Conservation (phyloP, 306 rosid genomes). For the Trichosanthes truncata region DNA sequence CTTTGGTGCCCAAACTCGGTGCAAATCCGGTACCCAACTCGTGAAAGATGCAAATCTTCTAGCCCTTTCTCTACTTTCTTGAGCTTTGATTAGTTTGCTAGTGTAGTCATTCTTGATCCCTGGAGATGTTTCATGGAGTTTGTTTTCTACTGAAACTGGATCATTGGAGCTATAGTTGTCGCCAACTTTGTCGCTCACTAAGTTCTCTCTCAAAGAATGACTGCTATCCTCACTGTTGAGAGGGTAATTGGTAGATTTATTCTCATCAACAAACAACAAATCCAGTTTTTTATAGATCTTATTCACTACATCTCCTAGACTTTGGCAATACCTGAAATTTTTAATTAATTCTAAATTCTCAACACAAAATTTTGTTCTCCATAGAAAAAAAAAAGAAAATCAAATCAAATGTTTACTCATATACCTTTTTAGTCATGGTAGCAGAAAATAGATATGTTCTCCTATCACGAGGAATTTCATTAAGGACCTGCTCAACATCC, state of each 20-base stretch:
- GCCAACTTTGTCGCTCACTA: conserved; percentile 36
- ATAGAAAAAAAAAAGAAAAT: neutral
- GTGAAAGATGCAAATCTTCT: conserved; percentile 43
- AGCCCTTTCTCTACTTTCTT: conserved; percentile 65
- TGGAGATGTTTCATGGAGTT: conserved; percentile 24
- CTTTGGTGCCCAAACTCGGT: conserved; percentile 79
- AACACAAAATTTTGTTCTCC: neutral
- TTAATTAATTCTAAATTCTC: neutral
- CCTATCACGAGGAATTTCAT: conserved; percentile 58
- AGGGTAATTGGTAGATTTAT: conserved; percentile 34
- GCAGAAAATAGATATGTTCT: conserved; percentile 93
- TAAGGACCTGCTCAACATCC: conserved; percentile 48
- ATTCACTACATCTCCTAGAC: conserved; percentile 57
- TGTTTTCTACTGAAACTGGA: conserved; percentile 38
- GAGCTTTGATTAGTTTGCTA: conserved; percentile 48
- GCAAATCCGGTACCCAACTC: conserved; percentile 62
- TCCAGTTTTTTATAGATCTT: conserved; percentile 71
- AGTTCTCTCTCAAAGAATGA: conserved; percentile 33
- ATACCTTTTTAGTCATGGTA: conserved; percentile 94
- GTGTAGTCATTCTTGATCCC: conserved; percentile 23
- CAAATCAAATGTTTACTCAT: neutral
- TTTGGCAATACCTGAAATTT: conserved; percentile 63
- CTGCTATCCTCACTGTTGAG: conserved; percentile 71
- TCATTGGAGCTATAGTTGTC: conserved; percentile 35
- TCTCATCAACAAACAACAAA: conserved; percentile 52